A percentile compares a stretch with the other conserved stretches of the same genome.
Conservation (phyloP, 2,329 filamentous ascomycete species). For the Fusarium tuaranense region DNA sequence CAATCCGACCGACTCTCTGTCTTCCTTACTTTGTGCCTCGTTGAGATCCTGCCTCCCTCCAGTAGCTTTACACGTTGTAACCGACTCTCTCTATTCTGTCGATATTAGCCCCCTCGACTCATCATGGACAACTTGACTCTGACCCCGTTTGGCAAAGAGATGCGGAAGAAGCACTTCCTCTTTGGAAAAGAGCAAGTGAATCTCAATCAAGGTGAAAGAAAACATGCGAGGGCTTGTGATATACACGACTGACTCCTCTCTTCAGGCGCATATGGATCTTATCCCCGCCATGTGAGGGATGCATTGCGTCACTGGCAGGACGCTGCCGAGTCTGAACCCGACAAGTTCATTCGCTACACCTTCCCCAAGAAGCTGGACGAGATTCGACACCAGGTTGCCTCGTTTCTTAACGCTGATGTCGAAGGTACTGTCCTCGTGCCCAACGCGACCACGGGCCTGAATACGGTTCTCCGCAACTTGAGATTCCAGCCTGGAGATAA, state of each 20-base stretch:
- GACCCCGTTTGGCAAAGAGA: neutral
- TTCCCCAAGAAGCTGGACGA: neutral
- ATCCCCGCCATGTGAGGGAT: neutral
- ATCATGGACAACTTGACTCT: neutral
- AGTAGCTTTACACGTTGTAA: neutral
- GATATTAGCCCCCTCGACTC: neutral
- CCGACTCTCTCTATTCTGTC: neutral
- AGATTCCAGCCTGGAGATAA: neutral
- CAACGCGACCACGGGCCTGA: neutral
- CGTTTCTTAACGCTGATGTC: neutral
- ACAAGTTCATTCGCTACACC: neutral
- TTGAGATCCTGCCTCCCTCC: neutral
- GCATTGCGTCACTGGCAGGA: neutral
- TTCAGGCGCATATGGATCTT: neutral
- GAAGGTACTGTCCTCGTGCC: neutral
- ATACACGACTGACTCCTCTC: neutral
- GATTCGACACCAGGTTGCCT: neutral
- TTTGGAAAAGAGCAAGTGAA: neutral
- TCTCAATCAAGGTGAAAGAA: neutral
- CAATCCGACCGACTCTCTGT: rapidly evolving
- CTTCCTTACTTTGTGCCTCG: neutral
- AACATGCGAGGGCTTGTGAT: neutral
- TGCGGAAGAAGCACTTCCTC: neutral
- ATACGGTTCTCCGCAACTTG: neutral
- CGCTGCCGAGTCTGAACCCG: neutral